Base-by-base conservation (phyloP, 768 basidiomycete genomes). In the Auricularia heimuer region DNA sequence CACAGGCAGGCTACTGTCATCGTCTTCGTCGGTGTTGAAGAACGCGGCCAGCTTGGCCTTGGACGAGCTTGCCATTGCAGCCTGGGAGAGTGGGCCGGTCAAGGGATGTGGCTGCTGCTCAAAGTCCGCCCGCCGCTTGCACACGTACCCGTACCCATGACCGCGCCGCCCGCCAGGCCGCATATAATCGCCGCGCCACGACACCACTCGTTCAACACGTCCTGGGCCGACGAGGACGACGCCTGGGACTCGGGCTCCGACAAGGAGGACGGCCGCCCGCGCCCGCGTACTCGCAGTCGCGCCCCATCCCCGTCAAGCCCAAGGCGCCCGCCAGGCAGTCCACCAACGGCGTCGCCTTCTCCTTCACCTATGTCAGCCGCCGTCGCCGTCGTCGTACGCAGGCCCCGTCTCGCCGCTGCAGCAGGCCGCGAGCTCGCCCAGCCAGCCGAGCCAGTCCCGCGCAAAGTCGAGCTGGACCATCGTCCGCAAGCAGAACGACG, bases 1-100 rank as follows among this genome's bases (percentile, higher is more conserved):
- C 89, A 93, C 91, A 87, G 89, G 85, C 80, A 90, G 89, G 81
- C 88, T 84, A 80, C 86, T 78, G 72, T 90, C 89, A 76, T 91
- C 90, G 39, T 70, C 70, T 72, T 92, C 90, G 73, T 88, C 89
- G 69, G 88, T 83, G 72, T 90, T 88, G 74, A 92, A 92, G 77
- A 92, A 92, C 29, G 89, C 86, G 61, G 89, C 89, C 51, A 92
- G 77, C 69, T 78, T 83, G 51, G 80, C 76, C 71, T 83, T 87
- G 7, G 86, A 14, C 56, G 56, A 60, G 56, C 56, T 33, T 29
- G 56, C 56, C 56, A 60, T 60, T 24, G 56, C 29, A 29, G 29
- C 29, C 29, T 29, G 21, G 24, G 11, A 60, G 56, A 18, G 1
- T 18, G 10, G 18, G 47, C 7, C 7, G 7, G 39, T 42, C 39